phyloP scores from a whole-genome alignment of 495 filamentous ascomycete genomes.

The Trichocladium uniseriatum region DNA sequence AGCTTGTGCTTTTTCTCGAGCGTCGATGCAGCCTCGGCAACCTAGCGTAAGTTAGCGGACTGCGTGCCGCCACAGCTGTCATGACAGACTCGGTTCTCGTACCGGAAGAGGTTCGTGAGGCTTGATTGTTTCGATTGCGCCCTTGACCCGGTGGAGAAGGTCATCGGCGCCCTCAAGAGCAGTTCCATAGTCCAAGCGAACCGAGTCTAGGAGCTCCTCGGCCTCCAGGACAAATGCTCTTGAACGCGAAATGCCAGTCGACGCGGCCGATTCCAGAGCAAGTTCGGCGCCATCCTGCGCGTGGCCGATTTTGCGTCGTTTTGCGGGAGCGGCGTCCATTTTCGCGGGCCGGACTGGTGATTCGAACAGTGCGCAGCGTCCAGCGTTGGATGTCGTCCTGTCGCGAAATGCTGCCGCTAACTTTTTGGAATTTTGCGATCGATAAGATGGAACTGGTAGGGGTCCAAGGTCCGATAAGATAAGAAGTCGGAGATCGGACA shows the following conservation, averaged over 20 bases:
- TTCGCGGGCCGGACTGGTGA: neutral
- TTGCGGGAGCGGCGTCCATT: constrained; percentile 38
- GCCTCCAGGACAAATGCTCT: constrained; percentile 81
- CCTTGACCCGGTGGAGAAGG: constrained; percentile 62
- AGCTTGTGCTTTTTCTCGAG: constrained; percentile 58
- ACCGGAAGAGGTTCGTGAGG: constrained; percentile 48
- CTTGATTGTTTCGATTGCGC: constrained; percentile 60
- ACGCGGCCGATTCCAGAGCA: constrained; percentile 21
- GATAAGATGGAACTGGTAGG: neutral
- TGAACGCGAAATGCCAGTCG: constrained; percentile 28
- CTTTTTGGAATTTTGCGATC: constrained; percentile 15
- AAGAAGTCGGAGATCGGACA: constrained; percentile 2
- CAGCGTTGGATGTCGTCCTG: neutral
- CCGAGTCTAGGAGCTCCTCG: constrained; percentile 67
- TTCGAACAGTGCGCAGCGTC: neutral
- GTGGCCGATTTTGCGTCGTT: constrained; percentile 43
- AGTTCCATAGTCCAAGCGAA: constrained; percentile 59
- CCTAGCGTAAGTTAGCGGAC: constrained; percentile 30
- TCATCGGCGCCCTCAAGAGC: constrained; percentile 56
- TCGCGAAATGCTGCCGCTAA: neutral
- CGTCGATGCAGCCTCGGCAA: constrained; percentile 55
- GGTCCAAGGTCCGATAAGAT: constrained; percentile 11
- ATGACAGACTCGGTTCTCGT: constrained; percentile 9
- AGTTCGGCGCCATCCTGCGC: constrained; percentile 16
- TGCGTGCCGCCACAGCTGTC: neutral